Evolutionary conservation across 441 rosid species (phyloP).

Genomic region (Manihot esculenta): DNA sequence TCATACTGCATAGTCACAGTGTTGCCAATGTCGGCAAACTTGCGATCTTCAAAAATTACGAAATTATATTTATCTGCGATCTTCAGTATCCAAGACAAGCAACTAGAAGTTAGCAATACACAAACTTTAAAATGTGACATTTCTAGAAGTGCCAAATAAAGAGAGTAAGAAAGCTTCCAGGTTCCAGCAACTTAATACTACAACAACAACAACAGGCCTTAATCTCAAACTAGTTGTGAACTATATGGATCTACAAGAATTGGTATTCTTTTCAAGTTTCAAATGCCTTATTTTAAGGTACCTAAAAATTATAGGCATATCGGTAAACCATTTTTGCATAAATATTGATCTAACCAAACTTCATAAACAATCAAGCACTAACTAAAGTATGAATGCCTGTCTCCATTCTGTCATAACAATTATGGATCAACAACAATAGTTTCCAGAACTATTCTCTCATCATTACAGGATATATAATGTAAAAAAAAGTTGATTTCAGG

Average conservation of each 20-base stretch:
- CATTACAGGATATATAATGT: neutral
- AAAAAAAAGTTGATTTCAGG: neutral
- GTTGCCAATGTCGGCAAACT: constrained; percentile 97
- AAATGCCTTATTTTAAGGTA: neutral
- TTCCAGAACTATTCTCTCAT: neutral
- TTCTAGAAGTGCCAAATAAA: neutral
- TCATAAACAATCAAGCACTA: neutral
- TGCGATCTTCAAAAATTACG: constrained; percentile 91
- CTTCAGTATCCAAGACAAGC: constrained; percentile 33
- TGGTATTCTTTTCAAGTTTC: neutral
- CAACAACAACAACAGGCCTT: neutral
- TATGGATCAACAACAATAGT: neutral
- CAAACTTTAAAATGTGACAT: neutral
- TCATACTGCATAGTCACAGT: constrained; percentile 97
- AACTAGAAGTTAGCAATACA: constrained; percentile 4
- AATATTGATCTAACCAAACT: constrained; percentile 10
- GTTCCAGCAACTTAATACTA: too few relatives aligned
- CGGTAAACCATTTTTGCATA: neutral
- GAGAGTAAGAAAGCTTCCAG: neutral
- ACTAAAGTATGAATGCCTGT: neutral
- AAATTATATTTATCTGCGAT: constrained; percentile 84
- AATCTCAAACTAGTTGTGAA: too few relatives aligned
- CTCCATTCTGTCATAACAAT: neutral
- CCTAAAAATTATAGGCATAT: too few relatives aligned
- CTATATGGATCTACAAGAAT: neutral